Conservation (phyloP, 2,329 filamentous ascomycete species). For the Venturiaceae sp. region DNA sequence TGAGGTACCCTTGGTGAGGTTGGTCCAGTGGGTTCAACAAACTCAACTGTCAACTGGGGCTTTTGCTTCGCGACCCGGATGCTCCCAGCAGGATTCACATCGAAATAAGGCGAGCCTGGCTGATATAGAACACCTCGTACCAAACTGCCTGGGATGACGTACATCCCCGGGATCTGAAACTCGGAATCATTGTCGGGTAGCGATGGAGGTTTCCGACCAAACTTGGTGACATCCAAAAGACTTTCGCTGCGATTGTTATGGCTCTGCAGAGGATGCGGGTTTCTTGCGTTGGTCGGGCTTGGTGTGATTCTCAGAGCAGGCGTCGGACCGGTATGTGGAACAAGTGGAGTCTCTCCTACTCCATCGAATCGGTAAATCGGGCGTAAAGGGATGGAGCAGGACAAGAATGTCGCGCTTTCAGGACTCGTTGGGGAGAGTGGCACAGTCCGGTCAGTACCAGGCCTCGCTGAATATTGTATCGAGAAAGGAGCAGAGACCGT, state of each 20-base stretch:
- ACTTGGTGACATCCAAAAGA: conserved; percentile 53
- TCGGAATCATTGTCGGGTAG: conserved; percentile 17
- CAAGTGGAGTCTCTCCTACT: conserved; percentile 27
- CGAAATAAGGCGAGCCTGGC: conserved; percentile 72
- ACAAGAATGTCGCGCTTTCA: conserved; percentile 46
- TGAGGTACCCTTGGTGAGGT: conserved; percentile 26
- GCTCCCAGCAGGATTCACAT: conserved; percentile 27
- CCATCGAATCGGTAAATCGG: conserved; percentile 21
- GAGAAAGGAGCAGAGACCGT: conserved; percentile 3
- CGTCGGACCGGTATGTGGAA: conserved; percentile 18
- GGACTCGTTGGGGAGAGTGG: conserved; percentile 34
- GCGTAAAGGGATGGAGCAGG: conserved; percentile 49
- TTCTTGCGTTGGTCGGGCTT: conserved; percentile 20
- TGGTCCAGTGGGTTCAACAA: background rate
- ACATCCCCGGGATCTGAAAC: conserved; percentile 42
- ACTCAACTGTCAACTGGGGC: conserved; percentile 14
- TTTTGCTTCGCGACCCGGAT: conserved; percentile 21
- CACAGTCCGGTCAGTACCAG: conserved; percentile 14
- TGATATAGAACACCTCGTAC: conserved; percentile 80
- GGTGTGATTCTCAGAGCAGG: conserved; percentile 16
- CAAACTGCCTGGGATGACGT: conserved; percentile 69
- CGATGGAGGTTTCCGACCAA: conserved; percentile 39
- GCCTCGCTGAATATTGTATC: background rate
- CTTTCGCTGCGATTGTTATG: conserved; percentile 77
- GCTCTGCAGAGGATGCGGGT: conserved; percentile 24